Evolutionary conservation across 2,329 filamentous ascomycete genomes (phyloP).

Genomic region (Neonectria neomacrospora): DNA sequence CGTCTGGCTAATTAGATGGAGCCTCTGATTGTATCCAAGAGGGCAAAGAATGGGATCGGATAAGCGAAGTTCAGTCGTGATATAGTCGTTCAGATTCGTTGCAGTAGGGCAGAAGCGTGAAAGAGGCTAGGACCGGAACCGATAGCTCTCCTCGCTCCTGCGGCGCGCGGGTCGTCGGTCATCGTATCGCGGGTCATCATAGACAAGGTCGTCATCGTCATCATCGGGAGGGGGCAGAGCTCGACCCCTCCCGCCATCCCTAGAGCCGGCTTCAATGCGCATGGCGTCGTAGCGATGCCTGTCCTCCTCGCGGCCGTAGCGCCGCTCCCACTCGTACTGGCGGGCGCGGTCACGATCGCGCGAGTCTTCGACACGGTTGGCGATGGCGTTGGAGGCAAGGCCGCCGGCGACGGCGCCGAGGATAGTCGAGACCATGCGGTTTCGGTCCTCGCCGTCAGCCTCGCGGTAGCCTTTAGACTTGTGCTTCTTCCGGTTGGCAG

Average conservation of each 20-base stretch:
- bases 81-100: constrained; percentile 29
- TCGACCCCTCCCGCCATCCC: constrained; percentile 30
- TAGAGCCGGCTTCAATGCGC: not conserved
- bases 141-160: constrained; percentile 42
- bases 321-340: constrained; percentile 50
- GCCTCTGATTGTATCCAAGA: not conserved
- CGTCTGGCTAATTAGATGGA: not conserved
- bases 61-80: constrained; percentile 7
- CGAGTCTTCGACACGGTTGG: constrained; percentile 55
- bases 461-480: constrained; percentile 43
- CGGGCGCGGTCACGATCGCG: constrained; percentile 48
- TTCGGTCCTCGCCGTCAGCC: constrained; percentile 45
- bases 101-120: not conserved
- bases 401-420: constrained; percentile 66
- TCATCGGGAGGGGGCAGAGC: constrained; percentile 37
- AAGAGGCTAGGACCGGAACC: constrained; percentile 34
- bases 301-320: constrained; percentile 45
- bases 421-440: constrained; percentile 58
- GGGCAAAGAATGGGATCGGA: not conserved
- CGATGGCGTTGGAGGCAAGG: constrained; percentile 63
- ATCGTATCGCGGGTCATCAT: constrained; percentile 45
- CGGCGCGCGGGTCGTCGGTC: constrained; percentile 39
- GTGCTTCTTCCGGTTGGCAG: constrained; percentile 48
- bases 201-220: constrained; percentile 45
- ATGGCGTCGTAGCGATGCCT: constrained; percentile 31